Evolutionary conservation across 495 filamentous ascomycete species (phyloP), one percentile per base, ranked within the genome.

Genomic region (Aspergillus taichungensis): DNA sequence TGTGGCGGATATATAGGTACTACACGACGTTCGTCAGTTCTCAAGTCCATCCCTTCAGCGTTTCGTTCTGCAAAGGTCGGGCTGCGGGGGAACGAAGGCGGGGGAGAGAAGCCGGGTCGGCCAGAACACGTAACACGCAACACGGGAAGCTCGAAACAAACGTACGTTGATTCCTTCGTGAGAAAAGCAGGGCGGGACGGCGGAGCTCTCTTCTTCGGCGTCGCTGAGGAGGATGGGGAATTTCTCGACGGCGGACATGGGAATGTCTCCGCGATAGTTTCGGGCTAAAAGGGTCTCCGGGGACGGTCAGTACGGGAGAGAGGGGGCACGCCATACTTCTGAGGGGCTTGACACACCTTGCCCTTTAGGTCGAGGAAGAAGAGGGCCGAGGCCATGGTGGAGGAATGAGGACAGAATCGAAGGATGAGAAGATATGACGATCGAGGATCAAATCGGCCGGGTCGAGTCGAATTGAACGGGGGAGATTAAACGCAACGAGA

Each of bases 321-420:
- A 44, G 18, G 18, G 18, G 18, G 42, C 36, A 30, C 10, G 11
- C 6, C 13, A 28, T 32, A 24, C 37, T 30, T 50, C n/a, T 13
- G 35, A 37, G 38, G 43, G 28, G 13, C n/a, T 27, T 30, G 40
- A 56, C 75, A 34, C 66, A 92, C 88, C 84, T 99, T 99, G 84
- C 94, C 94, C 85, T 99, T 99, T 43, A 99, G 77, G 68, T 99
- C 94, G 56, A 99, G 84, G 65, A 99, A 99, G 77, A 99, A 99
- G 62, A 99, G 62, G 35, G 94, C 94, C 43, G 94, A 99, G 52
- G 92, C 92, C 94, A 97, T 99, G 60, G 59, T 75, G 60, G 54
- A 42, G 46, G 48, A 34, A 53, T 36, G 31, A 33, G 37, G 51
- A 48, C 57, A 47, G 50, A 59, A 46, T 50, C 52, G 33, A 42